These are phyloP conservation scores for Kluyveromyces aestuarii DNA, from an alignment of 805 yeast genomes.

Conservation along the genomic window DNA sequence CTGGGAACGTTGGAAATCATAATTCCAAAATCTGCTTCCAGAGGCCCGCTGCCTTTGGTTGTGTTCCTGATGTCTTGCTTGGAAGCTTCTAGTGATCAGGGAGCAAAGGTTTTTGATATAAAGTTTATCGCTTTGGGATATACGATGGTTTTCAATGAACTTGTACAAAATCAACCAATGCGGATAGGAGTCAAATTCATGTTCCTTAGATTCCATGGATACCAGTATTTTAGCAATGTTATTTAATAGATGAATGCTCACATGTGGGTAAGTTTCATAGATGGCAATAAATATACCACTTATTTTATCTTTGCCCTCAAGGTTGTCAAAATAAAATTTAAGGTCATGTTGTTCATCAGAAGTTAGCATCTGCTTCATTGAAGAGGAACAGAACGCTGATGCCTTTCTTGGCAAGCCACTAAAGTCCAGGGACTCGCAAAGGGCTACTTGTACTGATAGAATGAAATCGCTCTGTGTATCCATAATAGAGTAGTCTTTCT, in stretches of 20 bases:
- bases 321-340: slow-evolving; percentile 11
- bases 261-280: slow-evolving; percentile 23
- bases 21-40: slow-evolving; percentile 22
- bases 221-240: slow-evolving; percentile 8
- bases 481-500: slow-evolving; percentile 8
- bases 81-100: slow-evolving; percentile 33
- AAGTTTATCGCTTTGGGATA: slow-evolving; percentile 11
- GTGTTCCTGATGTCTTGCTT: slow-evolving; percentile 36
- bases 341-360: slow-evolving; percentile 10
- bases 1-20: slow-evolving; percentile 31
- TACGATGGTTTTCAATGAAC: slow-evolving; percentile 16
- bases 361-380: slow-evolving; percentile 12
- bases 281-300: slow-evolving; percentile 12
- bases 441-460: slow-evolving; percentile 10
- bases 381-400: slow-evolving; percentile 13
- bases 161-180: slow-evolving; percentile 9
- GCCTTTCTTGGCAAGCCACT: slow-evolving; percentile 6
- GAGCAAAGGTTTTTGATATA: slow-evolving; percentile 17
- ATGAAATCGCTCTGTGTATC: slow-evolving; percentile 11
- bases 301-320: neutral
- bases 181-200: slow-evolving; percentile 7
- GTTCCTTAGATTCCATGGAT: slow-evolving; percentile 5
- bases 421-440: slow-evolving; percentile 17
- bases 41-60: slow-evolving; percentile 38
- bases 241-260: slow-evolving; percentile 18